phyloP scores from a whole-genome alignment of 2,329 filamentous ascomycete genomes.

The Nemania sp. region DNA sequence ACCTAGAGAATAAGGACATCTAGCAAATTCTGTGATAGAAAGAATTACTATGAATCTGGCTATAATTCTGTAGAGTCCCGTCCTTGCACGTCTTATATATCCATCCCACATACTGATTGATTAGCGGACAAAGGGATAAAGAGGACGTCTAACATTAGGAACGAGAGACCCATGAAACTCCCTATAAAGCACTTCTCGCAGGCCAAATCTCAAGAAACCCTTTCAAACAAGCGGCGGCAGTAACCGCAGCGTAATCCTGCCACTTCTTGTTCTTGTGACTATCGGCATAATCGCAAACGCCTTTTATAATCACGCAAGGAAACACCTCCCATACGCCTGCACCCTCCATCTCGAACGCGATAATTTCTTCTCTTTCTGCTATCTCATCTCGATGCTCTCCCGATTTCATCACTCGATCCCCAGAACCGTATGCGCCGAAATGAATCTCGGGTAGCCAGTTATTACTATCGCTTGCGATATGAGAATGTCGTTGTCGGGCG shows the following conservation, averaged over 20 bases:
- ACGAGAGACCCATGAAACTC: too few species aligned
- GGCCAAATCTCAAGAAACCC: conserved; percentile 10
- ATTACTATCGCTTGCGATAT: not conserved
- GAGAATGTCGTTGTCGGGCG: not conserved
- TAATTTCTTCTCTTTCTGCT: conserved; percentile 30
- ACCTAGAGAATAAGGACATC: too few species aligned
- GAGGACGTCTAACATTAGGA: too few species aligned
- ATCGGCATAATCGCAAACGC: conserved; percentile 18
- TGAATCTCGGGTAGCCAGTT: conserved; percentile 35
- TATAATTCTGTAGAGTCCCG: too few species aligned
- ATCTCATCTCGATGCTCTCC: conserved; percentile 42
- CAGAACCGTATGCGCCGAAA: conserved; percentile 45
- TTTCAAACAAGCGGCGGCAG: conserved; percentile 14
- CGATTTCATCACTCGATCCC: conserved; percentile 46
- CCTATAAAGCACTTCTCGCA: too few species aligned
- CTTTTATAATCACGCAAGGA: conserved; percentile 15
- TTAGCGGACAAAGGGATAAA: too few species aligned
- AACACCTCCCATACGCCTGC: conserved; percentile 32
- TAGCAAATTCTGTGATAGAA: too few species aligned
- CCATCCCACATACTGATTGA: too few species aligned
- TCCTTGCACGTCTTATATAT: too few species aligned
- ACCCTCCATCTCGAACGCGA: conserved; percentile 43
- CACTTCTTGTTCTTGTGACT: conserved; percentile 18
- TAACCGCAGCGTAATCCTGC: conserved; percentile 11
- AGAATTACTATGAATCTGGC: too few species aligned